Percentiles rank a stretch among this genome's conserved stretches.
These are phyloP conservation scores for Litchi chinensis DNA, from an alignment of 345 rosid genomes.

Conservation along the genomic window DNA sequence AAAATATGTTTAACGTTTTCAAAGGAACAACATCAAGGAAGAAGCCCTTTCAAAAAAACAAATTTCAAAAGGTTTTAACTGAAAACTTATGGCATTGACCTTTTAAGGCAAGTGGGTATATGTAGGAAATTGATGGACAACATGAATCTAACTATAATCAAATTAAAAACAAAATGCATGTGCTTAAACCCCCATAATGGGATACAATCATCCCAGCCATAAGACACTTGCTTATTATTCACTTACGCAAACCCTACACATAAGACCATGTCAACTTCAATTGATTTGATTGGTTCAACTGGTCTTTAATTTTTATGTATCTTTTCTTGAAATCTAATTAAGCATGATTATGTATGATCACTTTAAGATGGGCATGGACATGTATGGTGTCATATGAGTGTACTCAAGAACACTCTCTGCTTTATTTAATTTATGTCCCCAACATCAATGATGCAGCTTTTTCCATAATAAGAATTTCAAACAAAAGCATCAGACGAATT, in stretches of 20 bases:
- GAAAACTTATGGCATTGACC: too few relatives aligned
- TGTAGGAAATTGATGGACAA: not conserved
- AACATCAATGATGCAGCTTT: conserved; percentile 1
- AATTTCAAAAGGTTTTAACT: too few relatives aligned
- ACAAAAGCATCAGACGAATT: not conserved
- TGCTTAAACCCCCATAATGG: not conserved
- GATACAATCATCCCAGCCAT: not conserved
- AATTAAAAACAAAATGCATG: conserved; percentile 13
- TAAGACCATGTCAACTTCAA: not conserved
- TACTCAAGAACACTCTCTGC: not conserved
- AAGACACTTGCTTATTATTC: conserved; percentile 16
- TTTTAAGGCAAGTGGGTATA: not conserved
- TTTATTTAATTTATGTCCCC: not conserved
- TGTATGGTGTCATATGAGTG: conserved; percentile 18
- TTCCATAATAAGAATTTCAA: not conserved
- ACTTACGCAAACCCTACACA: conserved; percentile 25
- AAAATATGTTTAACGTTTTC: too few relatives aligned
- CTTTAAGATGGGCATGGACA: conserved; percentile 24
- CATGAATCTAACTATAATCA: not conserved
- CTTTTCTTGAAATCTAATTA: not conserved
- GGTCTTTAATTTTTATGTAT: not conserved
- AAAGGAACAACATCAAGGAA: too few relatives aligned
- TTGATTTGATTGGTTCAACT: not conserved
- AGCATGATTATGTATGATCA: conserved; percentile 1
- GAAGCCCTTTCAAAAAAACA: too few relatives aligned